Conservation (phyloP, 1,284 basidiomycete species). For the Pulveroboletus sp. region DNA sequence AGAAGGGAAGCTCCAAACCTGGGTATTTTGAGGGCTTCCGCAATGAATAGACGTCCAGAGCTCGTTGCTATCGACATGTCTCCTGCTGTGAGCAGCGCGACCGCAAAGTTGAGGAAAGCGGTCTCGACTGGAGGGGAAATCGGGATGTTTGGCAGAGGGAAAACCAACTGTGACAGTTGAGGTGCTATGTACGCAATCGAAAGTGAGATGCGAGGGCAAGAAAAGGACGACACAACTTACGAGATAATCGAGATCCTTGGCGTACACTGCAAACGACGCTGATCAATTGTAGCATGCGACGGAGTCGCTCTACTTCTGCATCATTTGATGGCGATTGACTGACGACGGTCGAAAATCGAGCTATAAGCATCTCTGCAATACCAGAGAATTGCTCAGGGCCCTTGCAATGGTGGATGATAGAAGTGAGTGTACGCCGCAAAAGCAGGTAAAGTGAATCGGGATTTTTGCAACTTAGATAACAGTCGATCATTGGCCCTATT, state of each 20-base stretch:
- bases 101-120: conserved; percentile 50
- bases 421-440: conserved; percentile 71
- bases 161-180: conserved; percentile 50
- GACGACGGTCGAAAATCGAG: conserved; percentile 33
- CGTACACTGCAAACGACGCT: conserved; percentile 58
- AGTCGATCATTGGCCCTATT: conserved; percentile 54
- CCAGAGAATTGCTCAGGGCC: conserved; percentile 61
- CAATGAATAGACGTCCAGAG: conserved; percentile 60
- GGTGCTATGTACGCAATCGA: conserved; percentile 38
- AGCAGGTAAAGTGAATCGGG: conserved; percentile 53
- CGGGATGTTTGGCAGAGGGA: conserved; percentile 44
- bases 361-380: conserved; percentile 56
- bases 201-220: background rate
- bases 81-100: conserved; percentile 55
- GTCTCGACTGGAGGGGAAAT: conserved; percentile 40
- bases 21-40: conserved; percentile 43
- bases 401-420: conserved; percentile 80
- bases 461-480: conserved; percentile 49
- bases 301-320: conserved; percentile 32
- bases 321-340: conserved; percentile 15
- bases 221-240: conserved; percentile 41
- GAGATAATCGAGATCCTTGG: conserved; percentile 60
- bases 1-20: conserved; percentile 55
- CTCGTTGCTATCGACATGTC: conserved; percentile 68
- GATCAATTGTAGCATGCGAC: conserved; percentile 49